Percentiles rank a stretch among this genome's conserved stretches.
These are phyloP conservation scores for Calocybe gangraenosa DNA, from an alignment of 768 basidiomycete genomes.

Conservation along the genomic window DNA sequence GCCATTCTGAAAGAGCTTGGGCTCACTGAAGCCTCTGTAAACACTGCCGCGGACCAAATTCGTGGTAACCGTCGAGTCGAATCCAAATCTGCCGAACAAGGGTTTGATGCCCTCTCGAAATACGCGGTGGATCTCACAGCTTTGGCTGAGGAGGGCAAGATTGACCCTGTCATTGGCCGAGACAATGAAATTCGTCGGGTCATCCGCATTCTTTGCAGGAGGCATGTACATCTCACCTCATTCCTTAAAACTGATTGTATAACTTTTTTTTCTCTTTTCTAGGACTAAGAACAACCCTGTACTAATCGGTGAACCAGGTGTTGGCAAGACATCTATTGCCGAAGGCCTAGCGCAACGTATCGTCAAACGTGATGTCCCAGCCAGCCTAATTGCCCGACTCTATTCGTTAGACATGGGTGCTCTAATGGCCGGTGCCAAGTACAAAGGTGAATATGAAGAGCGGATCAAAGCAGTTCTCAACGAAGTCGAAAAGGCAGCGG, in stretches of 20 bases:
- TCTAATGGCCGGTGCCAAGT: slow-evolving; percentile 88
- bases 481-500: slow-evolving; percentile 87
- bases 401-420: slow-evolving; percentile 94
- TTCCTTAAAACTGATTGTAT: background rate
- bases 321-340: slow-evolving; percentile 93
- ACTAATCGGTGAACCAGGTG: slow-evolving; percentile 91
- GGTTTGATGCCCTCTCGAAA: slow-evolving; percentile 90
- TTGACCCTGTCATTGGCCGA: slow-evolving; percentile 93
- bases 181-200: slow-evolving; percentile 89
- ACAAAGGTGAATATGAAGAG: slow-evolving; percentile 96
- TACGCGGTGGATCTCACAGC: slow-evolving; percentile 85
- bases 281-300: slow-evolving; percentile 98
- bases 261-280: background rate
- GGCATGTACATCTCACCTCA: slow-evolving; percentile 33
- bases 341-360: slow-evolving; percentile 97
- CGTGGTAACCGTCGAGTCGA: slow-evolving; percentile 86
- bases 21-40: slow-evolving; percentile 67
- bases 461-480: slow-evolving; percentile 88
- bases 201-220: slow-evolving; percentile 78
- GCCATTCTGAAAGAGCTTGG: slow-evolving; percentile 70
- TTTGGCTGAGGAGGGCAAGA: slow-evolving; percentile 86
- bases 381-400: slow-evolving; percentile 65
- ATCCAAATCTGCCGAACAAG: slow-evolving; percentile 81
- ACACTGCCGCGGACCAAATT: slow-evolving; percentile 73
- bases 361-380: slow-evolving; percentile 88